Evolutionary conservation across 176 grass and related monocot species (phyloP).

Genomic region (Oryza brachyantha): DNA sequence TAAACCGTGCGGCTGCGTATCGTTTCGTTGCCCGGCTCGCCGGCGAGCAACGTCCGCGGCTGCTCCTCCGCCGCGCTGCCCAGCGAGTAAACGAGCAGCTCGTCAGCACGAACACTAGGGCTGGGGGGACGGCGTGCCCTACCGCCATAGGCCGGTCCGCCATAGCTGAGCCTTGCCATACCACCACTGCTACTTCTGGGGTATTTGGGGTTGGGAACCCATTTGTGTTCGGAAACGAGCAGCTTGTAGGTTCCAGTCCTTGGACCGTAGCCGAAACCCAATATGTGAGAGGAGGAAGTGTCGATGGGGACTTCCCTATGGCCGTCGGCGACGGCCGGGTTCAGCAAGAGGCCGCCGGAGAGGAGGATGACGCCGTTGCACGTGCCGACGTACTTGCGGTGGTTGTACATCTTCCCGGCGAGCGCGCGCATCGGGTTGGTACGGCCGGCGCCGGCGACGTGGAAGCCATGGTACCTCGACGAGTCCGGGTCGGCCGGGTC

Average conservation of each 20-base stretch:
- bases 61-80: not conserved
- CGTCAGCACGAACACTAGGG: too few relatives aligned
- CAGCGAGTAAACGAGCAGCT: not conserved
- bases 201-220: too few relatives aligned
- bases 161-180: too few relatives aligned
- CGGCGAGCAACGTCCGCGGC: not conserved
- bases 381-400: not conserved
- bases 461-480: not conserved
- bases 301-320: not conserved
- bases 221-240: not conserved
- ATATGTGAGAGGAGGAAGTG: not conserved
- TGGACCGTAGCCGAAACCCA: not conserved
- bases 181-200: too few relatives aligned
- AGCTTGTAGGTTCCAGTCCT: not conserved
- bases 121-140: too few relatives aligned
- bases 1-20: not conserved
- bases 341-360: not conserved
- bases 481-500: too few relatives aligned
- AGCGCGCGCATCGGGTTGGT: not conserved
- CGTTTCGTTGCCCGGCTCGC: not conserved
- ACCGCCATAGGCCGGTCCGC: too few relatives aligned
- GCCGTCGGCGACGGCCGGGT: not conserved
- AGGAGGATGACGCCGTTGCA: conserved; percentile 15
- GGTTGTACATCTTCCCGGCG: not conserved
- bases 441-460: not conserved